Evolutionary conservation across 176 grass and related monocot species (phyloP), one percentile per base, ranked within the genome.

Genomic region (Saccharum officinarum): DNA sequence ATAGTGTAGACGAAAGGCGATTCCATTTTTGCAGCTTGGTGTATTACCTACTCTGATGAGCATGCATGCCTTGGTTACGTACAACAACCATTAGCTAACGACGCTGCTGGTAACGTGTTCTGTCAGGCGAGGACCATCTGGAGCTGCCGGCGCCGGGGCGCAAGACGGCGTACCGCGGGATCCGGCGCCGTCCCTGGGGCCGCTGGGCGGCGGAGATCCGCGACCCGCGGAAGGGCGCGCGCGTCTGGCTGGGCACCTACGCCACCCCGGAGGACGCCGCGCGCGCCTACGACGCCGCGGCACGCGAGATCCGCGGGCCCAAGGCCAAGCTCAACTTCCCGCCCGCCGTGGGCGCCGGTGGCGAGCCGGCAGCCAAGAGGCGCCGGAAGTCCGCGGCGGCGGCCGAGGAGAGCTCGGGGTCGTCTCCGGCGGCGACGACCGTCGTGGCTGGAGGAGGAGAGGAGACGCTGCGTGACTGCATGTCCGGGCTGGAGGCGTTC

Each of bases 201-300:
- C 91, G 91, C 10, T 97, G 89, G 89, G 94, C 94, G n/a, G 94
- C 94, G 84, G 94, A 97, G 92, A 97, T 97, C 83, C 90, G 94
- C 10, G 94, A 97, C 89, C 94, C 94, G 23, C 72, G 88, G 26
- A 97, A 92, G 77, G 92, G 92, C 84, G 85, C 86, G 9, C 89
- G 94, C 76, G 92, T 97, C 14, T 97, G 94, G 94, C 94, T 97
- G 0, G 94, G 94, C 18, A 97, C 94, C 77, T 97, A 92, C 77
- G 80, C 90, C 62, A 94, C 92, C 7, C 80, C 94, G 5, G 92
- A 94, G 86, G 88, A 94, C 38, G 94, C 94, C 54, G 94, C 94
- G 13, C 86, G 86, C 37, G 92, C 90, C 60, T 97, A 97, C 80
- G 92, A 97, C 86, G 73, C 39, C 57, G 94, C 94, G 0, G 94